phyloP scores from a whole-genome alignment of 2,329 filamentous ascomycete species.

The Dactylonectria estremocensis region DNA sequence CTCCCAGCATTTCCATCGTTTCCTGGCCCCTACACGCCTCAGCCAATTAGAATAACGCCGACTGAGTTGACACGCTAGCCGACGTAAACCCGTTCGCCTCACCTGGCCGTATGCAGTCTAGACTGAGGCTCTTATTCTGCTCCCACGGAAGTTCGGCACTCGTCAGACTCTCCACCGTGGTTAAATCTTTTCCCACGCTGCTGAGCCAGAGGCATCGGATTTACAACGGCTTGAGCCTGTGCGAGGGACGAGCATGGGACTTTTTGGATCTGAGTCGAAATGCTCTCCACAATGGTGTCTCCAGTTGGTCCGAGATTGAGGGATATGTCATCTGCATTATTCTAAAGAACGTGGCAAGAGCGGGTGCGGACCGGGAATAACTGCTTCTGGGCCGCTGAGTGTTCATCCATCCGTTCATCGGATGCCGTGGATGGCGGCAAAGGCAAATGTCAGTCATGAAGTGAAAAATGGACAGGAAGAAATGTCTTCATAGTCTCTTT shows the following conservation, averaged over 20 bases:
- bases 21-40: not conserved
- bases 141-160: slow-evolving; percentile 3
- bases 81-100: not conserved
- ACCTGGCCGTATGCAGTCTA: not conserved
- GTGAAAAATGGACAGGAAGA: too few relatives aligned
- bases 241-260: not conserved
- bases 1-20: too few relatives aligned
- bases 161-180: slow-evolving; percentile 20
- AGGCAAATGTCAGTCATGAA: not conserved
- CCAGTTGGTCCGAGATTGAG: slow-evolving; percentile 16
- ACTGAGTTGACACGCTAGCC: not conserved
- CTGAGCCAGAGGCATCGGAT: slow-evolving; percentile 1
- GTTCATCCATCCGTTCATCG: not conserved
- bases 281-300: not conserved
- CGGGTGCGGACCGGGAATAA: not conserved
- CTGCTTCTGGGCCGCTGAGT: not conserved
- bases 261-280: not conserved
- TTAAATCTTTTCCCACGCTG: slow-evolving; percentile 30
- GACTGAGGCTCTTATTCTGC: not conserved
- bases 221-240: not conserved
- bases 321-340: slow-evolving; percentile 23
- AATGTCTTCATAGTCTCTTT: too few relatives aligned
- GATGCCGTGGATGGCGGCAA: not conserved
- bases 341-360: not conserved
- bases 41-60: not conserved